These are phyloP conservation scores for Ailanthus altissimus DNA, from an alignment of 345 rosid species.

Conservation along the genomic window DNA sequence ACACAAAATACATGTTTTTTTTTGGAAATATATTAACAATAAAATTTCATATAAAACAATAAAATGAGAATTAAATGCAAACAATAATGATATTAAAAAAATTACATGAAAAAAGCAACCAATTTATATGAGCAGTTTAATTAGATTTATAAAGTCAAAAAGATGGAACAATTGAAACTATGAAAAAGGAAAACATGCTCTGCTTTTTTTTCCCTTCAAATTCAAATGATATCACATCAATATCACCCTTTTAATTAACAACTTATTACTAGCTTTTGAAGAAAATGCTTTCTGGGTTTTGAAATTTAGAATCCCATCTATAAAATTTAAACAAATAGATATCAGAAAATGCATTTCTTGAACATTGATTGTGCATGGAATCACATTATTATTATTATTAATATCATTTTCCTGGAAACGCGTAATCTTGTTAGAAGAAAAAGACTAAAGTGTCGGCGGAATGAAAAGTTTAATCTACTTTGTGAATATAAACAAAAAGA, in stretches of 20 bases:
- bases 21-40: too few relatives aligned
- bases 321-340: not conserved
- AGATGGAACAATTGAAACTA: not conserved
- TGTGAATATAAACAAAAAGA: not conserved
- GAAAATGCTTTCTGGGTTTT: not conserved
- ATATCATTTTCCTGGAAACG: not conserved
- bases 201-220: not conserved
- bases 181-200: not conserved
- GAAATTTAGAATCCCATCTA: not conserved
- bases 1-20: too few relatives aligned
- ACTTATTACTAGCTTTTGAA: not conserved
- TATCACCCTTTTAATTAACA: not conserved
- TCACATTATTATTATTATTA: not conserved
- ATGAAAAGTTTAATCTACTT: too few relatives aligned
- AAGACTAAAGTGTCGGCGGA: conserved; percentile 13
- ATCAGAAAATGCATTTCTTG: not conserved
- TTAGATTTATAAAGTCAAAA: too few relatives aligned
- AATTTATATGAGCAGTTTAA: too few relatives aligned
- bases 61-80: not conserved
- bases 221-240: not conserved
- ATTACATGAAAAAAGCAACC: too few relatives aligned
- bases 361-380: not conserved
- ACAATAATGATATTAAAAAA: not conserved
- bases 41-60: too few relatives aligned
- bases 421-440: not conserved